Conservation (phyloP, 148 eudicot genomes). For the Vaccinium macrocarpon region DNA sequence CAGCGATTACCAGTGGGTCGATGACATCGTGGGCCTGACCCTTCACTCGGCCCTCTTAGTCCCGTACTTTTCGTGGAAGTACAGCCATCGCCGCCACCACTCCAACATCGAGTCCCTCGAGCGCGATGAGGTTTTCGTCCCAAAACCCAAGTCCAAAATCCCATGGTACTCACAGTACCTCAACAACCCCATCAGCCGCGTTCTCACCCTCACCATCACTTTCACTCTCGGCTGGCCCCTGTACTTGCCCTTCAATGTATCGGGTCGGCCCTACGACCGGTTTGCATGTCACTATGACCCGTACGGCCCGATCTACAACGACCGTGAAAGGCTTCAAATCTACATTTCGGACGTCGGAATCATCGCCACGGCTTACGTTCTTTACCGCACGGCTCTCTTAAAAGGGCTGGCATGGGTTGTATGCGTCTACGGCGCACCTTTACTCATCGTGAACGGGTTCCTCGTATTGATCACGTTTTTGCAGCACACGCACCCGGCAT, state of each 20-base stretch:
- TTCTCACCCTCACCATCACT: slow-evolving; percentile 32
- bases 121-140: slow-evolving; percentile 59
- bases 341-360: slow-evolving; percentile 42
- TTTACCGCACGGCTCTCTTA: slow-evolving; percentile 25
- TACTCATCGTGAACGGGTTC: slow-evolving; percentile 44
- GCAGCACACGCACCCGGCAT: slow-evolving; percentile 55
- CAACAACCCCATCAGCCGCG: slow-evolving; percentile 41
- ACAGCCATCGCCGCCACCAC: slow-evolving; percentile 69
- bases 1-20: slow-evolving; percentile 56
- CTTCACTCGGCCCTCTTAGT: slow-evolving; percentile 57
- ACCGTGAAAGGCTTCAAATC: slow-evolving; percentile 45
- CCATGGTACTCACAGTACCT: slow-evolving; percentile 46
- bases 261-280: slow-evolving; percentile 47
- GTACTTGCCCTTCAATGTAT: slow-evolving; percentile 52
- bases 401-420: slow-evolving; percentile 44
- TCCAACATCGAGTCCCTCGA: slow-evolving; percentile 60
- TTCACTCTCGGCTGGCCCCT: slow-evolving; percentile 58
- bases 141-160: slow-evolving; percentile 40
- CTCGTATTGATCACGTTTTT: slow-evolving; percentile 52
- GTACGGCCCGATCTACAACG: slow-evolving; percentile 40
- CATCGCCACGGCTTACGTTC: slow-evolving; percentile 15
- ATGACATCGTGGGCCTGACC: slow-evolving; percentile 55
- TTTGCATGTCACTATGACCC: slow-evolving; percentile 56
- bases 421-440: slow-evolving; percentile 36
- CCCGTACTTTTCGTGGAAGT: slow-evolving; percentile 69